phyloP scores from a whole-genome alignment of 768 basidiomycete genomes.

The Naganishia randhawae region DNA sequence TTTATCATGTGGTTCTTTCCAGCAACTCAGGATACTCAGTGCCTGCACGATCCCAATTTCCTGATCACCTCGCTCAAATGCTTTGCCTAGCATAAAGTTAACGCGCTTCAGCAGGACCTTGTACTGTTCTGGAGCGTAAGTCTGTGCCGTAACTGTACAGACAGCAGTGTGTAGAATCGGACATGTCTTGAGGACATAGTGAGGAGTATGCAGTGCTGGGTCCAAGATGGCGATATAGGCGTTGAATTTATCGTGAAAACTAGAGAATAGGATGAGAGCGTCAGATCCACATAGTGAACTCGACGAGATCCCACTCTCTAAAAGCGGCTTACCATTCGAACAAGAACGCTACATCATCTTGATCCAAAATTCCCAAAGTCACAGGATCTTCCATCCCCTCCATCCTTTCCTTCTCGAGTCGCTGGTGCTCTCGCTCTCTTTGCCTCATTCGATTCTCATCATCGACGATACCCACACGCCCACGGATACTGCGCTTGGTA shows the following conservation, averaged over 20 bases:
- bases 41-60: conserved; percentile 34
- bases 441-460: conserved; percentile 13
- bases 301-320: not conserved
- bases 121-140: conserved; percentile 28
- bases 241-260: conserved; percentile 32
- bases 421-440: conserved; percentile 10
- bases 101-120: conserved; percentile 24
- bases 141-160: conserved; percentile 29
- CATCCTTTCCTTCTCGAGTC: conserved; percentile 10
- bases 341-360: conserved; percentile 30
- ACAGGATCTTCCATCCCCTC: conserved; percentile 34
- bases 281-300: not conserved
- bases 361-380: conserved; percentile 25
- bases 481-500: not conserved
- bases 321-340: conserved; percentile 18
- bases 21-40: conserved; percentile 32
- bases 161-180: conserved; percentile 33
- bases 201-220: conserved; percentile 31
- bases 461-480: conserved; percentile 13
- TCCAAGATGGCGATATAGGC: conserved; percentile 35
- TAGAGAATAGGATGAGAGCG: not conserved
- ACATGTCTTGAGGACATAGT: conserved; percentile 26
- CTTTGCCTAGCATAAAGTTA: conserved; percentile 30
- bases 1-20: conserved; percentile 34
- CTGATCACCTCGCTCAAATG: conserved; percentile 31